These are phyloP conservation scores for Colletotrichum sp. DNA, from an alignment of 2,329 filamentous ascomycete species.

Conservation along the genomic window DNA sequence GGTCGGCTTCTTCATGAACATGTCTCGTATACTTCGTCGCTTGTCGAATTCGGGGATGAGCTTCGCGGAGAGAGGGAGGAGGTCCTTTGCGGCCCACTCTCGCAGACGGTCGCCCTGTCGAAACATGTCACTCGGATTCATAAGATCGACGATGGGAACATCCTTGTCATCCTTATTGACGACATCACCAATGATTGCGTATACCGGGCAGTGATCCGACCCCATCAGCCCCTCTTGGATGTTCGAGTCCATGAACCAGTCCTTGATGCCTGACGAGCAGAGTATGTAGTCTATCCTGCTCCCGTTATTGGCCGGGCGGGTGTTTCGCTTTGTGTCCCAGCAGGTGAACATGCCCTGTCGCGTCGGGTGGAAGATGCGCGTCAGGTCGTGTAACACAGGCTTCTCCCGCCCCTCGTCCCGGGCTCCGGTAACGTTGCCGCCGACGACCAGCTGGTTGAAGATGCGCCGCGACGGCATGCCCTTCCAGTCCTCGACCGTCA, in stretches of 20 bases:
- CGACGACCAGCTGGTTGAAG: constrained; percentile 84
- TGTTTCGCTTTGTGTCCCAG: constrained; percentile 94
- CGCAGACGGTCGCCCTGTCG: constrained; percentile 66
- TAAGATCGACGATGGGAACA: constrained; percentile 68
- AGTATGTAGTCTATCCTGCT: constrained; percentile 93
- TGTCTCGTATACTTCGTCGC: constrained; percentile 85
- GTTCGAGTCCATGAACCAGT: constrained; percentile 80
- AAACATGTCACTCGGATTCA: constrained; percentile 81
- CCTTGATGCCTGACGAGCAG: constrained; percentile 77
- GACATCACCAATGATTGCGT: constrained; percentile 71
- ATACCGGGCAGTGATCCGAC: constrained; percentile 96
- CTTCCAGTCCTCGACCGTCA: constrained; percentile 75
- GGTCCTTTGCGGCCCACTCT: constrained; percentile 70
- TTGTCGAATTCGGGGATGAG: constrained; percentile 88
- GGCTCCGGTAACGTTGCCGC: constrained; percentile 69
- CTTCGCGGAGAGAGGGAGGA: constrained; percentile 78
- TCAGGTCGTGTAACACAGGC: constrained; percentile 83
- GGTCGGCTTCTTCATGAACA: constrained; percentile 74
- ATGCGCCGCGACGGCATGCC: constrained; percentile 74
- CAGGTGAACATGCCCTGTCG: constrained; percentile 94
- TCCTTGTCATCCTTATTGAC: constrained; percentile 57
- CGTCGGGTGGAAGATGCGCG: constrained; percentile 76
- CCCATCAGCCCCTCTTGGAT: constrained; percentile 95
- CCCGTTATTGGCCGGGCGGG: constrained; percentile 93
- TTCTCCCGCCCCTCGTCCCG: constrained; percentile 73